These are phyloP conservation scores for Cetraspora pellucida DNA, from an alignment of 192 early-diverging fungal species.

Conservation along the genomic window DNA sequence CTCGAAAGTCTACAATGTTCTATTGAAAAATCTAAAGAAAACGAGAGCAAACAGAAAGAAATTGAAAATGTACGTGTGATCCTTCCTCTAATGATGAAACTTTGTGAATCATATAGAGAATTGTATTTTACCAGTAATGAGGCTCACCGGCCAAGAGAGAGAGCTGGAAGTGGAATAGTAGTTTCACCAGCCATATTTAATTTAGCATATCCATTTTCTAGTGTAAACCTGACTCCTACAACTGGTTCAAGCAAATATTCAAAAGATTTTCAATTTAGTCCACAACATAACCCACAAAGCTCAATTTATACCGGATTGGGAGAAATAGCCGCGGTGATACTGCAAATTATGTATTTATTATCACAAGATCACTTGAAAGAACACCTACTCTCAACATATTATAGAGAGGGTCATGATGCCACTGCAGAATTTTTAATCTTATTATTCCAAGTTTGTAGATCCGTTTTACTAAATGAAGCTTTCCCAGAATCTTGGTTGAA, in stretches of 20 bases:
- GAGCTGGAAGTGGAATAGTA: constrained; percentile 11
- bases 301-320: constrained; percentile 21
- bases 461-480: constrained; percentile 27
- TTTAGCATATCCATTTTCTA: background rate
- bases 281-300: background rate
- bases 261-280: constrained; percentile 5
- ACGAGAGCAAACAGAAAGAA: background rate
- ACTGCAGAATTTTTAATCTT: constrained; percentile 26
- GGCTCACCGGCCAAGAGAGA: background rate
- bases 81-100: constrained; percentile 27
- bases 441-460: constrained; percentile 23
- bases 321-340: constrained; percentile 27
- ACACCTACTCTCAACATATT: constrained; percentile 28
- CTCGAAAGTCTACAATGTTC: constrained; percentile 42
- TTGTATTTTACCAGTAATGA: constrained; percentile 13
- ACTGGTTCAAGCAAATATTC: background rate
- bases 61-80: constrained; percentile 32
- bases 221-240: background rate
- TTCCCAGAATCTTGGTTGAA: constrained; percentile 45
- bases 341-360: constrained; percentile 32
- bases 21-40: background rate
- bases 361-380: constrained; percentile 31
- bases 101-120: constrained; percentile 33
- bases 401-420: constrained; percentile 26
- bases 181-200: constrained; percentile 5